phyloP scores from a whole-genome alignment of 805 yeast species.

The Lipomyces kockii region DNA sequence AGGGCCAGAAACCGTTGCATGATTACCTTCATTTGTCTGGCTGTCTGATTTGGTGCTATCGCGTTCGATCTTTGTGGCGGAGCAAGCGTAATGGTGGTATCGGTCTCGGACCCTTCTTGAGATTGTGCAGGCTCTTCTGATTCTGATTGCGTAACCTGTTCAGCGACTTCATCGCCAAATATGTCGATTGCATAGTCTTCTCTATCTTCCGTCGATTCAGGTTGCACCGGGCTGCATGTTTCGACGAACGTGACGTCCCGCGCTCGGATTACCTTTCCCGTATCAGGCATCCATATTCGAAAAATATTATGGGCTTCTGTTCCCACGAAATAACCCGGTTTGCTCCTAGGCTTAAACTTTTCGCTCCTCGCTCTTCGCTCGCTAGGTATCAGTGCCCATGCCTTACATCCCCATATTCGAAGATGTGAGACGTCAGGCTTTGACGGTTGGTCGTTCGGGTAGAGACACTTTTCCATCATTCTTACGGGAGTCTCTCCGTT shows the following conservation, averaged over 20 bases:
- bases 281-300: background rate
- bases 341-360: slow-evolving; percentile 4
- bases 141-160: slow-evolving; percentile 8
- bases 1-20: background rate
- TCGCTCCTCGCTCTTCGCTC: background rate
- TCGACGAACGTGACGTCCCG: background rate
- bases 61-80: no score
- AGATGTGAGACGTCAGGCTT: no score
- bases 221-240: background rate
- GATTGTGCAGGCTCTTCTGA: background rate
- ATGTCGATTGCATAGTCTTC: background rate
- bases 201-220: slow-evolving; percentile 5
- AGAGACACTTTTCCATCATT: no score
- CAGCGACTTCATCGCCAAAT: background rate
- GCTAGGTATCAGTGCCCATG: background rate
- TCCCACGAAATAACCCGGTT: background rate
- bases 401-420: background rate
- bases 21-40: no score
- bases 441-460: no score
- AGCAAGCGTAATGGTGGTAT: no score
- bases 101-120: background rate
- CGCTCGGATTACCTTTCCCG: background rate
- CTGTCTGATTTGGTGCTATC: no score
- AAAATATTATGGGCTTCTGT: slow-evolving; percentile 4
- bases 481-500: no score